Evolutionary conservation across 2,329 filamentous ascomycete species (phyloP).

Genomic region (Zasmidium angulare): DNA sequence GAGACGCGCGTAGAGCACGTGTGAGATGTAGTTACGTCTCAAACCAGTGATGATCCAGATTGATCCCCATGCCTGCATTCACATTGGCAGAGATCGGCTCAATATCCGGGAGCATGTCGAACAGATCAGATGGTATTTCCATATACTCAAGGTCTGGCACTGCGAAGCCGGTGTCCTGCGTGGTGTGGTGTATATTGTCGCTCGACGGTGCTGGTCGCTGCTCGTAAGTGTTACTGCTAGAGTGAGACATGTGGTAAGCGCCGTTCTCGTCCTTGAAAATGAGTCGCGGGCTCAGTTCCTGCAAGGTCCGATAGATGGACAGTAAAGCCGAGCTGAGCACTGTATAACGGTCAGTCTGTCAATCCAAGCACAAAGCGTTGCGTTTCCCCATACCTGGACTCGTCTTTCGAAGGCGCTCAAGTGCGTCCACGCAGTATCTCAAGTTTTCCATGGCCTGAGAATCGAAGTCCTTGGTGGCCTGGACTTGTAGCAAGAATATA

Average conservation of each 20-base stretch:
- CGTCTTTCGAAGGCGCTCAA: neutral
- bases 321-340: neutral
- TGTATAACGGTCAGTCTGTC: neutral
- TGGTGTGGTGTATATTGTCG: neutral
- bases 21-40: neutral
- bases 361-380: neutral
- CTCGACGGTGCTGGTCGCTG: neutral
- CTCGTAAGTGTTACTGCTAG: neutral
- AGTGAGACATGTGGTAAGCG: neutral
- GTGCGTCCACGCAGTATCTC: neutral
- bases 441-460: neutral
- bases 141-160: neutral
- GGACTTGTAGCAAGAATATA: neutral
- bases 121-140: neutral
- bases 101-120: neutral
- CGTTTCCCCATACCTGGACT: neutral
- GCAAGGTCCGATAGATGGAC: neutral
- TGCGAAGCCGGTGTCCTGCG: neutral
- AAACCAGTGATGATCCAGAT: neutral
- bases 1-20: neutral
- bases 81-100: neutral
- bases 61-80: neutral
- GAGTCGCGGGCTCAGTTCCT: neutral
- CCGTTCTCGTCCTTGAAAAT: neutral
- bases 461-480: neutral